Percentiles rank a stretch among this genome's conserved stretches.
Conservation (phyloP, 2,329 filamentous ascomycete species). For the Colletotrichum acutatum region DNA sequence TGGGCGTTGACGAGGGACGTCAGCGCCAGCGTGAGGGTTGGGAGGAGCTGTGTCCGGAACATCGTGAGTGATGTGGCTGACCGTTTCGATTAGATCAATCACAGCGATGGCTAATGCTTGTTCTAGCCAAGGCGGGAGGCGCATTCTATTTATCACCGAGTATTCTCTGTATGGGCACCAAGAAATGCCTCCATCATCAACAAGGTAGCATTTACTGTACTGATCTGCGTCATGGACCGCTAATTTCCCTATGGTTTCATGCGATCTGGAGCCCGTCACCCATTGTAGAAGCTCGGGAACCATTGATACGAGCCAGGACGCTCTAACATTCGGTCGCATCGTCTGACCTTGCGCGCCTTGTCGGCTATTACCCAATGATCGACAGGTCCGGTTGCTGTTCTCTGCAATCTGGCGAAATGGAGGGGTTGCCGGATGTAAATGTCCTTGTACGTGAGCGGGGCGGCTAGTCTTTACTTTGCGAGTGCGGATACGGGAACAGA, state of each 20-base stretch:
- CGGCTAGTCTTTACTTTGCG: background rate
- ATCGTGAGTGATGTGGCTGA: background rate
- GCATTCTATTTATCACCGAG: background rate
- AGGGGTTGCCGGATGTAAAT: background rate
- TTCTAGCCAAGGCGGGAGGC: background rate
- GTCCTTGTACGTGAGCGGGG: constrained; percentile 8
- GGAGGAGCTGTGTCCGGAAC: background rate
- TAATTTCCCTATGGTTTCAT: constrained; percentile 10
- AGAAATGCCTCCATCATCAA: background rate
- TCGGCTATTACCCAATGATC: constrained; percentile 12
- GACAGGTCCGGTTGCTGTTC: background rate
- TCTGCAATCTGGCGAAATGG: background rate
- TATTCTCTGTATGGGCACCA: too few relatives aligned
- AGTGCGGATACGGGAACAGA: background rate
- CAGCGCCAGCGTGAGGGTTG: constrained; percentile 17
- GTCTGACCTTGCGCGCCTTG: background rate
- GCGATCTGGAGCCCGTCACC: constrained; percentile 5
- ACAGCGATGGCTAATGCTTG: background rate
- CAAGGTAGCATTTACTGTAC: background rate
- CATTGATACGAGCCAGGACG: constrained; percentile 9
- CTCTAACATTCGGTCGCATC: background rate
- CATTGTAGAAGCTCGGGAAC: constrained; percentile 22
- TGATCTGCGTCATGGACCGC: background rate
- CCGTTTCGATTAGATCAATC: background rate
- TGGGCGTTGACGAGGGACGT: constrained; percentile 1